Base-by-base conservation (phyloP, 495 filamentous ascomycete genomes). In the Podospora bellae-mahoneyi region DNA sequence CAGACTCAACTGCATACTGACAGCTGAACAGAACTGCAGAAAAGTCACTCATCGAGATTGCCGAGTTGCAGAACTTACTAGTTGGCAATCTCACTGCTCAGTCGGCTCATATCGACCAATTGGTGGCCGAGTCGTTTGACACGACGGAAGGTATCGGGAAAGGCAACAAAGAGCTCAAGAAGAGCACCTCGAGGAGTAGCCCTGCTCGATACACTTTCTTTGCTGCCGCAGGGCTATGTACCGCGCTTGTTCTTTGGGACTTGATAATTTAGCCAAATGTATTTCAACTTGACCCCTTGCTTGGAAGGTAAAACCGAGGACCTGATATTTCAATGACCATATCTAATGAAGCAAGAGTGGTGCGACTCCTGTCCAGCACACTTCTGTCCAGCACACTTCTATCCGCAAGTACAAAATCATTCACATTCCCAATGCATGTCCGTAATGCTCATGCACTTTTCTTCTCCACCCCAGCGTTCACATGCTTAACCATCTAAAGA, bases 131-230 rank as follows among this genome's bases (percentile, higher is more conserved):
- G 70, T 92, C 92, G 1, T 84, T 88, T 55, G 80, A 85, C 15
- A 97, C 93, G 9, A 83, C 87, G 30, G 91, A 93, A 76, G 97
- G 97, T 74, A 86, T 99, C 54, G 91, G 90, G 2, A 86, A 88
- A 44, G 95, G 95, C 9, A 99, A 98, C 76, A 91, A 90, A 76
- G 89, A 98, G 79, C 81, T 99, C 55, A 96, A 94, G 78, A 88
- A 90, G 73, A 94, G 94, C 54, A 87, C 87, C 5, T 88, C 93
- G 81, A 84, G 90, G 71, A 83, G 85, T 68, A 96, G 93, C 83
- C 89, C 92, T 53, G 95, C 95, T 28, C 89, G 89, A 73, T 90
- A 90, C 70, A 90, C 97, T 30, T 99, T 98, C 74, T 97, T 90
- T 79, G 91, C 89, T 15, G 93, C 92, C 6, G 88, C 90, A 30